These are phyloP conservation scores for Saraca asoca DNA, from an alignment of 331 rosid species.

Conservation along the genomic window DNA sequence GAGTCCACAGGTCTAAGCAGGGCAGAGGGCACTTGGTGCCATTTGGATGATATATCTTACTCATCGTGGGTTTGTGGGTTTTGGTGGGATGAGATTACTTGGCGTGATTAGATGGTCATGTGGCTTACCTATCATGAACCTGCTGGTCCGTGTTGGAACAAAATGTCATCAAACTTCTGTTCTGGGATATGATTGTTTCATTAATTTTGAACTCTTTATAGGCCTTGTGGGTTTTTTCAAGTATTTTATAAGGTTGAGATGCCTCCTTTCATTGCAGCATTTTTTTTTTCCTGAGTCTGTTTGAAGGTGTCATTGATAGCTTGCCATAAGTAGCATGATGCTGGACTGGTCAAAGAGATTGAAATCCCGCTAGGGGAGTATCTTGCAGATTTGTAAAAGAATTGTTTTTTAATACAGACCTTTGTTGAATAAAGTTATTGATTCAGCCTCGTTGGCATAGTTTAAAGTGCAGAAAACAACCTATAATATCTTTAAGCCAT, in stretches of 20 bases:
- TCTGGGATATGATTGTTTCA: no score
- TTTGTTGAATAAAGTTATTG: neutral
- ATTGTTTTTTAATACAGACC: constrained; percentile 10
- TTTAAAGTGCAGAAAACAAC: neutral
- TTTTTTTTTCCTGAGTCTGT: neutral
- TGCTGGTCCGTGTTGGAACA: no score
- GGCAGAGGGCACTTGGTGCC: no score
- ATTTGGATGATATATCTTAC: no score
- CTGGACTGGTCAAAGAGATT: neutral
- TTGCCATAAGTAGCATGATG: neutral
- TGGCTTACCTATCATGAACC: no score
- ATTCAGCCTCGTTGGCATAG: neutral
- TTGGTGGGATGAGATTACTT: no score
- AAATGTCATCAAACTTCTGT: no score
- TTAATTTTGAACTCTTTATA: neutral
- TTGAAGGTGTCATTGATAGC: neutral
- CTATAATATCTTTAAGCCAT: neutral
- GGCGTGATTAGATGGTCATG: no score
- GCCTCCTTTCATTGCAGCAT: neutral
- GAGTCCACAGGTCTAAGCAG: no score
- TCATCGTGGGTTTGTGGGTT: no score
- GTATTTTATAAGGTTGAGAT: neutral
- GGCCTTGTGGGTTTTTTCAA: neutral
- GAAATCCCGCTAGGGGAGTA: neutral
- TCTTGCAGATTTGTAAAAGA: neutral